Conservation (phyloP, 1,139 yeast genomes). For the Suhomyces guaymorum region DNA sequence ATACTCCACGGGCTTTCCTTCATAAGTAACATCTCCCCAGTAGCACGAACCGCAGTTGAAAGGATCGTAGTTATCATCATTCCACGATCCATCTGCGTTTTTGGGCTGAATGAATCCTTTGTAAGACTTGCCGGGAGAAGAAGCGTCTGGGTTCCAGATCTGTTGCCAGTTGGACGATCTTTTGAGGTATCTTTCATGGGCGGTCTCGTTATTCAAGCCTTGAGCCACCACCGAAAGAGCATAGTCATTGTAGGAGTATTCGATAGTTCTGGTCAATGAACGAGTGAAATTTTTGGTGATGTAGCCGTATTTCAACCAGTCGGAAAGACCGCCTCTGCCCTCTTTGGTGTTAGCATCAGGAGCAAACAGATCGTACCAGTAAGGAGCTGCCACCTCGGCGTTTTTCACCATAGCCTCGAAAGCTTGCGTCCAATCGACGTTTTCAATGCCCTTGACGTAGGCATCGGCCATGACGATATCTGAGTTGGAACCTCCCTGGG, state of each 20-base stretch:
- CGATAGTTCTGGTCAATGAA: constrained; percentile 39
- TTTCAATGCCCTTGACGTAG: constrained; percentile 28
- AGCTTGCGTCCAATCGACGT: constrained; percentile 33
- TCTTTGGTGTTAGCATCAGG: constrained; percentile 30
- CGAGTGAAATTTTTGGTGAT: constrained; percentile 33
- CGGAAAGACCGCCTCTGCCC: constrained; percentile 36
- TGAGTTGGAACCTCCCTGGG: constrained; percentile 44
- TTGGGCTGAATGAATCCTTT: constrained; percentile 38
- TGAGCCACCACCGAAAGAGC: constrained; percentile 36
- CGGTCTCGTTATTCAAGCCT: constrained; percentile 27
- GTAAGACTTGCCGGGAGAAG: constrained; percentile 21
- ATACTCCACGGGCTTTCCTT: constrained; percentile 33
- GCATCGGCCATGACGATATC: constrained; percentile 45
- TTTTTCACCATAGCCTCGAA: constrained; percentile 38
- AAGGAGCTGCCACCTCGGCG: constrained; percentile 37
- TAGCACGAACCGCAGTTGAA: constrained; percentile 33
- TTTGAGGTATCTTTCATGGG: constrained; percentile 30
- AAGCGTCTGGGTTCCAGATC: constrained; percentile 36
- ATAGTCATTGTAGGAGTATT: constrained; percentile 40
- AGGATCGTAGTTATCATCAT: constrained; percentile 26
- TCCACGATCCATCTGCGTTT: constrained; percentile 31
- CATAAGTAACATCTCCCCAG: constrained; percentile 33
- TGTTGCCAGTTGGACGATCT: constrained; percentile 41
- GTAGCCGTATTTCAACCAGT: constrained; percentile 33
- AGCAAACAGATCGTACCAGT: constrained; percentile 26